phyloP scores from a whole-genome alignment of 2,329 filamentous ascomycete species.

The Cryphonectria nitschkei region DNA sequence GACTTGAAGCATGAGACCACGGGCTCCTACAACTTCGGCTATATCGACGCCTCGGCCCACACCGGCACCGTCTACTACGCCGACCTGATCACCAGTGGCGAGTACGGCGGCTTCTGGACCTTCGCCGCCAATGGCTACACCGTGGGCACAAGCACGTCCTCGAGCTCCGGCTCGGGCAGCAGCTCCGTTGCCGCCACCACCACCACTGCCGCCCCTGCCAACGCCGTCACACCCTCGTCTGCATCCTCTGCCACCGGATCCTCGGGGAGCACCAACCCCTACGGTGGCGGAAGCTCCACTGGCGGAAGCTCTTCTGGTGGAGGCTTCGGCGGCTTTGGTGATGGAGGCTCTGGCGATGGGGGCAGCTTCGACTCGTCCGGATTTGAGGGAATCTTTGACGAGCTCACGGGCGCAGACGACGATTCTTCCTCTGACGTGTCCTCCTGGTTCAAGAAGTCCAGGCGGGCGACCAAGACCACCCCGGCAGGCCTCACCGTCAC shows the following conservation, averaged over 20 bases:
- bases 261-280: neutral
- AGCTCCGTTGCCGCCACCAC: neutral
- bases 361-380: conserved; percentile 4
- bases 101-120: conserved; percentile 58
- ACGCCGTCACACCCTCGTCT: neutral
- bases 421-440: neutral
- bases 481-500: conserved; percentile 7
- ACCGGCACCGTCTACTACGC: conserved; percentile 57
- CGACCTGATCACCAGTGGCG: conserved; percentile 44
- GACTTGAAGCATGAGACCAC: conserved; percentile 39
- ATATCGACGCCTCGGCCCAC: conserved; percentile 57
- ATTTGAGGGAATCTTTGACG: conserved; percentile 1
- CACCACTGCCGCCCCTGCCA: neutral
- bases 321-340: neutral
- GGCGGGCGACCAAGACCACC: conserved; percentile 10
- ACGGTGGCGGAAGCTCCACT: neutral
- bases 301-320: neutral
- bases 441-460: conserved; percentile 16
- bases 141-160: conserved; percentile 38
- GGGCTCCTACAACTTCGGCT: conserved; percentile 60
- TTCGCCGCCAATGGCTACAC: conserved; percentile 55
- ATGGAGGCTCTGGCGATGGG: neutral
- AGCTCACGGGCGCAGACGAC: conserved; percentile 43
- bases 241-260: neutral
- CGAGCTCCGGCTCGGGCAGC: neutral